Percentiles rank a stretch among this genome's conserved stretches.
Evolutionary conservation across 805 yeast genomes (phyloP).

Genomic region (Cyberlindnera mississippiensis): DNA sequence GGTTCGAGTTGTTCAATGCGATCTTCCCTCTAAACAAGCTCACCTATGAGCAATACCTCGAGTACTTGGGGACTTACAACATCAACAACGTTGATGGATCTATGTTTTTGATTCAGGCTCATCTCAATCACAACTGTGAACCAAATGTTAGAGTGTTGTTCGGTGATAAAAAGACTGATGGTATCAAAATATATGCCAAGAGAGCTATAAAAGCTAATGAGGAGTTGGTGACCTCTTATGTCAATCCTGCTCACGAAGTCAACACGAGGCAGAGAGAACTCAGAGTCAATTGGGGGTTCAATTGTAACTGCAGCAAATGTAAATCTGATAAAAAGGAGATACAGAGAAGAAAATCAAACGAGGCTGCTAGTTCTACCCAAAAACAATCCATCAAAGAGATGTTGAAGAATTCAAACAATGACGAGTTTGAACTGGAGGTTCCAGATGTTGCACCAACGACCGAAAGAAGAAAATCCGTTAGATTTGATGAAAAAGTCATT

Average conservation of each 20-base stretch:
- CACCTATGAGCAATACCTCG: slow-evolving; percentile 51
- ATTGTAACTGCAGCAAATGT: slow-evolving; percentile 66
- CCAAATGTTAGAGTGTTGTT: slow-evolving; percentile 60
- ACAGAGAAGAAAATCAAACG: slow-evolving; percentile 44
- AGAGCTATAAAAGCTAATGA: slow-evolving; percentile 58
- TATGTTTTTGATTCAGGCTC: slow-evolving; percentile 58
- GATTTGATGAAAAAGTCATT: slow-evolving; percentile 60
- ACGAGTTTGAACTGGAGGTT: slow-evolving; percentile 45
- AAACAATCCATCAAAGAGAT: slow-evolving; percentile 41
- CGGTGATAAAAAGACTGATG: slow-evolving; percentile 40
- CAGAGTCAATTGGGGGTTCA: slow-evolving; percentile 76
- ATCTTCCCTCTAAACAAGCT: slow-evolving; percentile 40
- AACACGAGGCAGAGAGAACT: slow-evolving; percentile 61
- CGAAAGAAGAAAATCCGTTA: slow-evolving; percentile 59
- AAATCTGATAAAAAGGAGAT: slow-evolving; percentile 45
- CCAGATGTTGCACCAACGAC: slow-evolving; percentile 33
- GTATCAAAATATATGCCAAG: slow-evolving; percentile 57
- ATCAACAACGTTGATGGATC: slow-evolving; percentile 68
- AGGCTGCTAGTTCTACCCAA: slow-evolving; percentile 21
- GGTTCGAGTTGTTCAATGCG: slow-evolving; percentile 44
- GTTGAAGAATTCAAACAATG: slow-evolving; percentile 37
- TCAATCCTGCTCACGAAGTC: slow-evolving; percentile 59
- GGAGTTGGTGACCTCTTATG: slow-evolving; percentile 67
- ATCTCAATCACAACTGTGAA: slow-evolving; percentile 72
- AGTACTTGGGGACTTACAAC: slow-evolving; percentile 67